Conservation (phyloP, 2,329 filamentous ascomycete species). For the Knufia fluminis region DNA sequence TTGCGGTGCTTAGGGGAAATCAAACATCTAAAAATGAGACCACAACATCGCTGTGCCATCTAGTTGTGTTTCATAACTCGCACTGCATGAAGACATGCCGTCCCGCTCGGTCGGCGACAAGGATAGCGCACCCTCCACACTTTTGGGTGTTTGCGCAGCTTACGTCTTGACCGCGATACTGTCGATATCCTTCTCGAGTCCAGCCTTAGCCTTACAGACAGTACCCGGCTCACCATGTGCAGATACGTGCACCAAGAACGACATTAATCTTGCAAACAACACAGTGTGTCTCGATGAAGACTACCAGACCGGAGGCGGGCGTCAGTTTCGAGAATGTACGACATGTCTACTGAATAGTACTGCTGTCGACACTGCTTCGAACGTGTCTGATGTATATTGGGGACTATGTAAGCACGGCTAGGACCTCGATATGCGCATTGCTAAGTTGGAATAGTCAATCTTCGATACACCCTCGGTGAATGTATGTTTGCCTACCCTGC, state of each 20-base stretch:
- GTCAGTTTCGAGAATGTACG: slow-evolving; percentile 33
- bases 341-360: slow-evolving; percentile 34
- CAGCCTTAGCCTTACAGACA: slow-evolving; percentile 15
- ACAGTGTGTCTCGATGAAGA: slow-evolving; percentile 34
- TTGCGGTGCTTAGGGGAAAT: background rate
- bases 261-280: slow-evolving; percentile 30
- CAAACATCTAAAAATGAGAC: slow-evolving; percentile 4
- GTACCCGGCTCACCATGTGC: slow-evolving; percentile 21
- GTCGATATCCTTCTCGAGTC: slow-evolving; percentile 6
- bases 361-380: slow-evolving; percentile 26
- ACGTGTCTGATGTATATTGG: slow-evolving; percentile 38
- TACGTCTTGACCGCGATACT: slow-evolving; percentile 3
- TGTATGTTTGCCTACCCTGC: slow-evolving; percentile 36
- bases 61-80: slow-evolving; percentile 9
- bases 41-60: background rate
- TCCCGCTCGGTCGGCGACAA: background rate
- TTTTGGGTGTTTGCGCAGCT: background rate
- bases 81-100: slow-evolving; percentile 6
- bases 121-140: slow-evolving; percentile 1
- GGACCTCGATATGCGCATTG: slow-evolving; percentile 5
- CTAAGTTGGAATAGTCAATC: slow-evolving; percentile 31
- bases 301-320: slow-evolving; percentile 29
- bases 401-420: slow-evolving; percentile 33
- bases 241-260: slow-evolving; percentile 7
- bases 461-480: slow-evolving; percentile 36